Conservation (phyloP, 2,329 filamentous ascomycete genomes). For the Spiromastix sp. region DNA sequence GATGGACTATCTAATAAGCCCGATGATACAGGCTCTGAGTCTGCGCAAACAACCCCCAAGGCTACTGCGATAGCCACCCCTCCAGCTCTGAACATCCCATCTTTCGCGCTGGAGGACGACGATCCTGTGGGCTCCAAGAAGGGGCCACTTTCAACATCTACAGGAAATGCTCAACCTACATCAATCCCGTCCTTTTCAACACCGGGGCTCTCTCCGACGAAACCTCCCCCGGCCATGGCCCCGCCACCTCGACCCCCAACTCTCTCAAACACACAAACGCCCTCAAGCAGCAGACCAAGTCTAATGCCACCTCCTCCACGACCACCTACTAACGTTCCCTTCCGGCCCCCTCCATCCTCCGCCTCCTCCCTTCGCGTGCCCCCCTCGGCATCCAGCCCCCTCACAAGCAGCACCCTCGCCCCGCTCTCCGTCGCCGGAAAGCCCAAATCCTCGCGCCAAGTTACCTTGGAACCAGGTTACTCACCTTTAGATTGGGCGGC, state of each 20-base stretch:
- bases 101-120: constrained; percentile 20
- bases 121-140: constrained; percentile 6
- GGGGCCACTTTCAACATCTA: constrained; percentile 11
- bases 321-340: constrained; percentile 18
- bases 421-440: constrained; percentile 32
- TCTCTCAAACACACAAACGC: constrained; percentile 9
- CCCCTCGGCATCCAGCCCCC: constrained; percentile 30
- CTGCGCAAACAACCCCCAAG: constrained; percentile 28
- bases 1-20: neutral
- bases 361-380: constrained; percentile 34
- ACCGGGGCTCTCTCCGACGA: neutral
- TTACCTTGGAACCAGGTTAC: constrained; percentile 78
- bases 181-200: constrained; percentile 6
- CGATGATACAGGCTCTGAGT: constrained; percentile 11
- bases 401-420: constrained; percentile 32
- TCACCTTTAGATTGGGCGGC: constrained; percentile 95
- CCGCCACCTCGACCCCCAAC: constrained; percentile 16
- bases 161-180: constrained; percentile 16
- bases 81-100: constrained; percentile 19
- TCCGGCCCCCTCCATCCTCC: constrained; percentile 34
- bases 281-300: constrained; percentile 6
- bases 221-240: constrained; percentile 7
- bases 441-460: constrained; percentile 43
- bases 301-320: constrained; percentile 19
- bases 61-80: constrained; percentile 19